Evolutionary conservation across 2,329 filamentous ascomycete species (phyloP).

Genomic region (Corniculantispora saksenae): DNA sequence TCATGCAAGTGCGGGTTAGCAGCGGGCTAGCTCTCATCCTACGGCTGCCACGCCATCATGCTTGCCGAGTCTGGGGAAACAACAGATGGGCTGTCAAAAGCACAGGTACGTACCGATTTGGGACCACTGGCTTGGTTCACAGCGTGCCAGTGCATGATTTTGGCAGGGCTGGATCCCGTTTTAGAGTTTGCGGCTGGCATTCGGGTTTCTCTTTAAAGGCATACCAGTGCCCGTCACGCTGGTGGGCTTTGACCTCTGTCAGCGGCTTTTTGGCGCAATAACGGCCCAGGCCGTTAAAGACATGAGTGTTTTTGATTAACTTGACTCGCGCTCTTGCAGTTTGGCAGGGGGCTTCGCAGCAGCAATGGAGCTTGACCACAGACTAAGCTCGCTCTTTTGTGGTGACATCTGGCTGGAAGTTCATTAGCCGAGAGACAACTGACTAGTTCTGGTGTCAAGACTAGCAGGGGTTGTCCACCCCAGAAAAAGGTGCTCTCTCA

Average conservation of each 20-base stretch:
- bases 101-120: background rate
- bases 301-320: background rate
- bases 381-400: background rate
- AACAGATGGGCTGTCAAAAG: conserved; percentile 3
- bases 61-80: conserved; percentile 6
- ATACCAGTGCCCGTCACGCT: no score
- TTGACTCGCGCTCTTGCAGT: background rate
- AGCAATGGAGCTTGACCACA: background rate
- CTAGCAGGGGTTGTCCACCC: background rate
- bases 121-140: background rate
- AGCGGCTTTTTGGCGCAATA: background rate
- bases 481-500: background rate
- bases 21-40: background rate
- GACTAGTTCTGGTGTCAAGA: background rate
- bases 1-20: background rate
- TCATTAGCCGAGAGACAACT: conserved; percentile 4
- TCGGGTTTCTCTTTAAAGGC: background rate
- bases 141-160: background rate
- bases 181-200: background rate
- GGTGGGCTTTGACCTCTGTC: background rate
- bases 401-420: background rate
- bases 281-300: background rate
- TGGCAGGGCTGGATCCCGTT: background rate
- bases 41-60: background rate
- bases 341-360: no score